These are phyloP conservation scores for Apiotrichum veenhuisii DNA, from an alignment of 1,284 basidiomycete species.

Conservation along the genomic window DNA sequence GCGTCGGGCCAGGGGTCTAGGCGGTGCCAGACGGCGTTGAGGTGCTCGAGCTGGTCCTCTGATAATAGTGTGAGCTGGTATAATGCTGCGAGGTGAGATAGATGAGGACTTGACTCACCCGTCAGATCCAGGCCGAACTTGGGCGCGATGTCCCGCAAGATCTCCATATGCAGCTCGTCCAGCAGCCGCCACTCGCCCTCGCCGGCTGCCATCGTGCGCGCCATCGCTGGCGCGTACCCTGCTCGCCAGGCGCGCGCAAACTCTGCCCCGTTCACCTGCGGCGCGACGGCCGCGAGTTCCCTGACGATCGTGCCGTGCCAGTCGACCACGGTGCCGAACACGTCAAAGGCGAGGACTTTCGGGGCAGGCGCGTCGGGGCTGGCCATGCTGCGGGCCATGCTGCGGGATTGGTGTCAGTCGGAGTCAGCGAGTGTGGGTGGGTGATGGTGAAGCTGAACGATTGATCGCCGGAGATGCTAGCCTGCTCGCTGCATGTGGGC, in stretches of 20 bases:
- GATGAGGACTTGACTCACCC: too few relatives aligned
- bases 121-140: background rate
- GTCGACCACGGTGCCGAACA: conserved; percentile 20
- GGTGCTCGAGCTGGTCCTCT: conserved; percentile 1
- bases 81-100: too few relatives aligned
- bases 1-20: conserved; percentile 14
- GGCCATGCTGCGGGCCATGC: background rate
- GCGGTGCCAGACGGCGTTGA: conserved; percentile 15
- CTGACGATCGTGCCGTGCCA: conserved; percentile 13
- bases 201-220: conserved; percentile 7
- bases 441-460: too few relatives aligned
- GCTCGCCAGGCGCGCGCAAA: conserved; percentile 14
- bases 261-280: conserved; percentile 4
- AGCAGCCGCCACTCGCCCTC: conserved; percentile 6
- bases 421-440: too few relatives aligned
- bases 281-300: conserved; percentile 2
- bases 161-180: conserved; percentile 15
- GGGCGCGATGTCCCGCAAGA: conserved; percentile 6
- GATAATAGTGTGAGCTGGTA: too few relatives aligned
- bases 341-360: conserved; percentile 13
- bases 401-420: too few relatives aligned
- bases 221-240: conserved; percentile 12
- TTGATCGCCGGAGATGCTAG: too few relatives aligned
- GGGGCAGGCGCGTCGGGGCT: background rate
- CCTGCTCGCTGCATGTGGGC: too few relatives aligned